Base-by-base conservation (phyloP, 2,329 filamentous ascomycete genomes). In the Fusarium sp. region DNA sequence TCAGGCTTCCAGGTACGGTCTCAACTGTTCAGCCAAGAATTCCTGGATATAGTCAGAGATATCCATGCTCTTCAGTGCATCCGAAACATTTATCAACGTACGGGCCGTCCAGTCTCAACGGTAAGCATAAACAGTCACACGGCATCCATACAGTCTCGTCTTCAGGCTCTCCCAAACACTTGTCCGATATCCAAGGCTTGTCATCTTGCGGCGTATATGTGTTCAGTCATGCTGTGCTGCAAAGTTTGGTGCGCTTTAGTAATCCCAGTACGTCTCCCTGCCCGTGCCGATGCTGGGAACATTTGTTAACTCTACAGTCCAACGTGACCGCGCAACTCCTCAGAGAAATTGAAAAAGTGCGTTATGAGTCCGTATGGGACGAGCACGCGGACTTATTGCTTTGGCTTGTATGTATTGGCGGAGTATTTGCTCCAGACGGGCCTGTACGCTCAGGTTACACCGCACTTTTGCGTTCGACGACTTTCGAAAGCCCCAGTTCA, bases 81-180 rank as follows among this genome's bases (percentile, higher is more conserved):
- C 16, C 81, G 84, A 61, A 79, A 85, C 3, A 23, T 63, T 0
- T 75, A 73, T 33, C 57, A 19, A 6, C 44, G n/a, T 0, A 66
- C 9, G 0, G 70, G 72, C 4, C 77, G 82, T 40, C 53, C 57
- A 1, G 52, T 79, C 2, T 67, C 72, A 5, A 81, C 84, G 69
- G 67, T 78, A 44, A 67, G 71, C 13, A 79, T 86, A 30, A 78
- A 85, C 43, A 83, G 83, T 38, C 83, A 85, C 13, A 79, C 78
- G 40, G 84, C 83, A 43, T 85, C 81, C 6, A 82, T 85, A 18
- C 83, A 85, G 42, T 85, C 83, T 0, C 78, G 83, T 37, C 74
- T 85, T 0, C 75, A 75, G 6, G 47, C 54, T 12, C 67, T 84
- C 6, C 64, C 68, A 9, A 72, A 70, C 15, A 5, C 19, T 1